These are phyloP conservation scores for Lavandula angustifolia DNA, from an alignment of 257 asterid species.

Conservation along the genomic window DNA sequence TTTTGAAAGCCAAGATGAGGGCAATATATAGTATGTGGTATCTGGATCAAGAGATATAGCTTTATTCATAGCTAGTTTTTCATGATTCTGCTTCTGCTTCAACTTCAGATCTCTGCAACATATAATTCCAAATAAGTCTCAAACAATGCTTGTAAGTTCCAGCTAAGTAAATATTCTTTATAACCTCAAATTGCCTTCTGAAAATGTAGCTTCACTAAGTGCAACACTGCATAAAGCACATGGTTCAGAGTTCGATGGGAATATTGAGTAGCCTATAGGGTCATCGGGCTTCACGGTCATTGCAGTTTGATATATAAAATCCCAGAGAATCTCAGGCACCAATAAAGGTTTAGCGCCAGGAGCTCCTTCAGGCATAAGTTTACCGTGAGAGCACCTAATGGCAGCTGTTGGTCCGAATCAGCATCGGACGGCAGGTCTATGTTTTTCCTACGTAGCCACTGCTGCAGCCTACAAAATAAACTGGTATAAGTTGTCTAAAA, in stretches of 20 bases:
- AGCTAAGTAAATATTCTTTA: slow-evolving; percentile 30
- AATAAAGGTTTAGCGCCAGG: slow-evolving; percentile 81
- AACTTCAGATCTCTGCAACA: slow-evolving; percentile 84
- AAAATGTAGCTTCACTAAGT: slow-evolving; percentile 75
- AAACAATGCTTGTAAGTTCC: slow-evolving; percentile 17
- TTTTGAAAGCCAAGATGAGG: slow-evolving; percentile 80
- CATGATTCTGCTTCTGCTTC: slow-evolving; percentile 83
- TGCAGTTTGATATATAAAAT: slow-evolving; percentile 66
- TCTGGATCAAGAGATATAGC: slow-evolving; percentile 52
- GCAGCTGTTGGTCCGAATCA: slow-evolving; percentile 95
- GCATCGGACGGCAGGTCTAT: slow-evolving; percentile 81
- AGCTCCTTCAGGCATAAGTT: slow-evolving; percentile 86
- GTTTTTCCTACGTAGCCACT: slow-evolving; percentile 88
- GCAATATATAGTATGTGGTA: slow-evolving; percentile 69
- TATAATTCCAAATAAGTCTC: slow-evolving; percentile 39
- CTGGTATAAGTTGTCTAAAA: neutral
- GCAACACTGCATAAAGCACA: slow-evolving; percentile 71
- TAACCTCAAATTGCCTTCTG: slow-evolving; percentile 88
- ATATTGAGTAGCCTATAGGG: slow-evolving; percentile 60
- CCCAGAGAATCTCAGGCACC: slow-evolving; percentile 89
- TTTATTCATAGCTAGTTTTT: slow-evolving; percentile 70
- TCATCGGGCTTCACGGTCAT: slow-evolving; percentile 80
- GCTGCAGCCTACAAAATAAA: slow-evolving; percentile 77
- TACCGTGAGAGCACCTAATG: slow-evolving; percentile 87
- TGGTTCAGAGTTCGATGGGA: slow-evolving; percentile 65